Evolutionary conservation across 2,329 filamentous ascomycete genomes (phyloP).

Genomic region (Shiraia sp.): DNA sequence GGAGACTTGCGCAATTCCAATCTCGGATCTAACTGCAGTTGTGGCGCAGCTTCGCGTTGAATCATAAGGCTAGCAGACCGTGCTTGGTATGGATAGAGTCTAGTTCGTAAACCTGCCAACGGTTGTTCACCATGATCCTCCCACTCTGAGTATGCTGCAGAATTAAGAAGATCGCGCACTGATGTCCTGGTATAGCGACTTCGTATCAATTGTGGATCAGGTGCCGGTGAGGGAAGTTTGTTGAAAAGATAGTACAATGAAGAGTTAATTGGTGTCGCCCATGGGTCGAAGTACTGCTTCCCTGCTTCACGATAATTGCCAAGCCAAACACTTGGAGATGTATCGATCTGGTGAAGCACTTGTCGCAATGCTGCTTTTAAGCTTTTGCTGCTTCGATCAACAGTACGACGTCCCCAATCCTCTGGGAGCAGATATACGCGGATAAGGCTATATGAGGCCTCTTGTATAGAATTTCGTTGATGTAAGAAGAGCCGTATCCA

Average conservation of each 20-base stretch:
- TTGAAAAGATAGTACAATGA: conserved; percentile 76
- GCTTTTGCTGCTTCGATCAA: conserved; percentile 54
- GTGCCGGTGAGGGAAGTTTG: conserved; percentile 68
- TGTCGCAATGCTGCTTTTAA: conserved; percentile 53
- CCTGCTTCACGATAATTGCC: conserved; percentile 43
- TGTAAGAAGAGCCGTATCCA: conserved; percentile 41
- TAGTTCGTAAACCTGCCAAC: conserved; percentile 63
- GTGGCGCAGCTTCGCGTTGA: conserved; percentile 72
- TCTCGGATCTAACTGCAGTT: conserved; percentile 72
- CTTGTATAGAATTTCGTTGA: background rate
- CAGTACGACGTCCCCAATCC: conserved; percentile 60
- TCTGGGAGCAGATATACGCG: conserved; percentile 69
- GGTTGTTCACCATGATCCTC: conserved; percentile 29
- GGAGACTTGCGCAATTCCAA: conserved; percentile 65
- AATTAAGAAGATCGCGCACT: conserved; percentile 59
- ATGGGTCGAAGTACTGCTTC: conserved; percentile 42
- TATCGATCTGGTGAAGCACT: conserved; percentile 61
- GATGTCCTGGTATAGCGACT: conserved; percentile 58
- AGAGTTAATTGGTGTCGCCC: conserved; percentile 48
- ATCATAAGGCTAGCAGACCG: conserved; percentile 83
- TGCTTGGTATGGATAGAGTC: conserved; percentile 77
- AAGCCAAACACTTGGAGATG: conserved; percentile 60
- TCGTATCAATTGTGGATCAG: conserved; percentile 54
- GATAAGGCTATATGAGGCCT: conserved; percentile 30
- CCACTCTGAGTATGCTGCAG: conserved; percentile 34